Evolutionary conservation across 2,329 filamentous ascomycete genomes (phyloP).

Genomic region (Coniochaeta sp.): DNA sequence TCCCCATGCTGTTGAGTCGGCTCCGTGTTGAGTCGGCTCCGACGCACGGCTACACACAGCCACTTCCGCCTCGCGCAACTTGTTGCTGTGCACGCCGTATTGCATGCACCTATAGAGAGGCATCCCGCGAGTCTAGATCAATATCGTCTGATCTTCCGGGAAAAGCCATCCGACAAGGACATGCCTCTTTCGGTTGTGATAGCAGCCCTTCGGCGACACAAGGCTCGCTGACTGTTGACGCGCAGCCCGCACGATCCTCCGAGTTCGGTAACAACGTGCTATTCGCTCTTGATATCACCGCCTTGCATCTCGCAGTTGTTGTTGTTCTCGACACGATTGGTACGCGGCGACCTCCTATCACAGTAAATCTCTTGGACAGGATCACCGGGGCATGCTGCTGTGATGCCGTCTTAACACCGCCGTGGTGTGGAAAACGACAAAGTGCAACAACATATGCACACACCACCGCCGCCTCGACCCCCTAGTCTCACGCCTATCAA

Average conservation of each 20-base stretch:
- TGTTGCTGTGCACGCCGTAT: neutral
- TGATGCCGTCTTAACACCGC: neutral
- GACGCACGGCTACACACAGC: neutral
- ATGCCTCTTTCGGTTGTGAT: no score
- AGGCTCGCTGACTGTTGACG: neutral
- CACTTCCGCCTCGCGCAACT: neutral
- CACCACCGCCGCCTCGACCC: neutral
- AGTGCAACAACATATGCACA: neutral
- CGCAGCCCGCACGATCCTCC: neutral
- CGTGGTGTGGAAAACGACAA: neutral
- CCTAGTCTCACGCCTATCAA: neutral
- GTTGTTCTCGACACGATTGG: neutral
- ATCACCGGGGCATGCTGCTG: neutral
- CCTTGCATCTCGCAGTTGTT: no score
- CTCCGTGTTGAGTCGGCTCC: no score
- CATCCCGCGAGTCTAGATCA: no score
- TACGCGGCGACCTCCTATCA: neutral
- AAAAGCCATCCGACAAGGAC: no score
- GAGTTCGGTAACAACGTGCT: neutral
- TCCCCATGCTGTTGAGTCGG: neutral
- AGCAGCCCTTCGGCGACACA: neutral
- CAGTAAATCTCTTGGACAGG: neutral
- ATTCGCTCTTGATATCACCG: no score
- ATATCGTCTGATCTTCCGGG: no score
- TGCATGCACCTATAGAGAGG: no score